Percentiles rank a stretch among this genome's conserved stretches.
Evolutionary conservation across 495 filamentous ascomycete genomes (phyloP).

Genomic region (Penicillium manginii): DNA sequence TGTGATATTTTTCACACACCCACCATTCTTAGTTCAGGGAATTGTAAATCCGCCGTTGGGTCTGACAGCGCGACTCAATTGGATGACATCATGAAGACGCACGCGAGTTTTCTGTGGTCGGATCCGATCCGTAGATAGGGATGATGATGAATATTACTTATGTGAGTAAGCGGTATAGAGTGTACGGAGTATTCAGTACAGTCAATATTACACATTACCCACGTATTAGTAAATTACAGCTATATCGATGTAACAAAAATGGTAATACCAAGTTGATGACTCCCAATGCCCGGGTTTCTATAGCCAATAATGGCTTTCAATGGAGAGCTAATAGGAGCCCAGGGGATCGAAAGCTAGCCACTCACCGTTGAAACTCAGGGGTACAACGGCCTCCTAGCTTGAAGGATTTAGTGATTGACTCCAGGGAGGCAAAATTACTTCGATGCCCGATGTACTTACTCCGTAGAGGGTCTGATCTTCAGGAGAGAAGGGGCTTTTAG

Average conservation of each 20-base stretch:
- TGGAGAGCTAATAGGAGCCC: constrained; percentile 18
- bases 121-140: too few species aligned
- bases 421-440: constrained; percentile 2
- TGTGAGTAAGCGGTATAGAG: too few species aligned
- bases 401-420: background rate
- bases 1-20: too few species aligned
- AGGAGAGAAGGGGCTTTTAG: constrained; percentile 27
- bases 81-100: constrained; percentile 35
- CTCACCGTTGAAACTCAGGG: constrained; percentile 22
- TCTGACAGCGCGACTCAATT: background rate
- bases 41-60: too few species aligned
- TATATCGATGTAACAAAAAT: background rate
- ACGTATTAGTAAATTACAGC: too few species aligned
- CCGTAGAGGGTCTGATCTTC: constrained; percentile 22
- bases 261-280: background rate
- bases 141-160: too few species aligned
- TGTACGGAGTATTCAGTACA: too few species aligned
- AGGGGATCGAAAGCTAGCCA: constrained; percentile 18
- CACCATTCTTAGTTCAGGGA: too few species aligned
- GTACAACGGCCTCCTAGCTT: background rate
- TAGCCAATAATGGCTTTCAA: background rate
- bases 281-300: background rate
- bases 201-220: too few species aligned
- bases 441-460: background rate
- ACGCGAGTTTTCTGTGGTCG: background rate